These are phyloP conservation scores for Cadophora sp. DNA, from an alignment of 2,329 filamentous ascomycete species.

Conservation along the genomic window DNA sequence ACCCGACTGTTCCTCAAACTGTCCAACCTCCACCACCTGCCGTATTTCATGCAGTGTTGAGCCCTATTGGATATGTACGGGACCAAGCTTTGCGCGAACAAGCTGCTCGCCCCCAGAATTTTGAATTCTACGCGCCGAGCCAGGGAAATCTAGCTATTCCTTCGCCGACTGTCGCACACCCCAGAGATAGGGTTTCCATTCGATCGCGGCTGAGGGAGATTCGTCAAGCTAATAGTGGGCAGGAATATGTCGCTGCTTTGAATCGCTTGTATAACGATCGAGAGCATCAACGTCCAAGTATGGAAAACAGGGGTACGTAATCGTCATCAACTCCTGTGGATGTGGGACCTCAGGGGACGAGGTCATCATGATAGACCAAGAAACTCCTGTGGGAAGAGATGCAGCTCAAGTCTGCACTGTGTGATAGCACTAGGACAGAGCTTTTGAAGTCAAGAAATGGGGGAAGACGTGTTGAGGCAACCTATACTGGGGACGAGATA, in stretches of 20 bases:
- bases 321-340: not conserved
- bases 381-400: not conserved
- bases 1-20: not conserved
- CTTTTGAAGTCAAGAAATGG: no score
- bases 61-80: not conserved
- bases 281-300: not conserved
- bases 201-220: constrained; percentile 8
- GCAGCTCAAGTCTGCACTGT: no score
- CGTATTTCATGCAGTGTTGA: not conserved
- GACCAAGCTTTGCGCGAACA: not conserved
- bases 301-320: not conserved
- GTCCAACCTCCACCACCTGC: not conserved
- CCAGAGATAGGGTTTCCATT: constrained; percentile 1
- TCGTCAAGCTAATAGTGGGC: not conserved
- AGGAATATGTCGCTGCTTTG: constrained; percentile 10
- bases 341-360: not conserved
- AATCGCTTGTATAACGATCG: not conserved
- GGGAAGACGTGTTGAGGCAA: no score
- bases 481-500: no score
- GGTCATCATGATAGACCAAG: not conserved
- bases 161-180: no score
- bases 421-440: no score
- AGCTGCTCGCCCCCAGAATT: not conserved
- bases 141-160: not conserved
- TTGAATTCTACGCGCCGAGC: not conserved